A percentile compares a stretch with the other conserved stretches of the same genome.
Evolutionary conservation across 345 rosid species (phyloP).

Genomic region (Eucalyptus rudis): DNA sequence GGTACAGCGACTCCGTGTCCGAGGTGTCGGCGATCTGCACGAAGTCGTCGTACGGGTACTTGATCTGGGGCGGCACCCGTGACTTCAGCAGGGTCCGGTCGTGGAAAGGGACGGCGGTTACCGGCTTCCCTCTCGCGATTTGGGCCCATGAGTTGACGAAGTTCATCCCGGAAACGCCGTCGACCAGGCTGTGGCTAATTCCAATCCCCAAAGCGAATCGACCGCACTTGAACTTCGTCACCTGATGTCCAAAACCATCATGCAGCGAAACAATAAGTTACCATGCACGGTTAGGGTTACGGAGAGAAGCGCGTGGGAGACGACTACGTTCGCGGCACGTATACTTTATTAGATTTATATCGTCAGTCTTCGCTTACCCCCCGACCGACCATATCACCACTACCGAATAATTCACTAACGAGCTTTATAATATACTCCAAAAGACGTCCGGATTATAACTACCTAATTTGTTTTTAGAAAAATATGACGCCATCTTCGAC

Average conservation of each 20-base stretch:
- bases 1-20: background rate
- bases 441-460: background rate
- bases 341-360: background rate
- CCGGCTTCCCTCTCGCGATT: constrained; percentile 9
- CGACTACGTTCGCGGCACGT: background rate
- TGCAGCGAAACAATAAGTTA: background rate
- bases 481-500: background rate
- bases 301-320: background rate
- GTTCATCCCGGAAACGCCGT: constrained; percentile 17
- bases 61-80: constrained; percentile 6
- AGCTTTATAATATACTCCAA: background rate
- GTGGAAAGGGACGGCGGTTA: constrained; percentile 4
- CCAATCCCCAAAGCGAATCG: constrained; percentile 15
- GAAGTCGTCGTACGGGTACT: constrained; percentile 3
- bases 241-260: background rate
- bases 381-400: background rate
- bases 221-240: constrained; percentile 23
- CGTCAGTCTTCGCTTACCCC: background rate
- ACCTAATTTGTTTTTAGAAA: background rate
- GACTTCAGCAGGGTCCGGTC: constrained; percentile 11
- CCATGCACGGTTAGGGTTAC: background rate
- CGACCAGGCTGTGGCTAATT: constrained; percentile 15
- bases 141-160: constrained; percentile 20
- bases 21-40: constrained; percentile 6
- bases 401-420: background rate